Conservation (phyloP, 116 monocot species). For the Trichopus zeylanicus region DNA sequence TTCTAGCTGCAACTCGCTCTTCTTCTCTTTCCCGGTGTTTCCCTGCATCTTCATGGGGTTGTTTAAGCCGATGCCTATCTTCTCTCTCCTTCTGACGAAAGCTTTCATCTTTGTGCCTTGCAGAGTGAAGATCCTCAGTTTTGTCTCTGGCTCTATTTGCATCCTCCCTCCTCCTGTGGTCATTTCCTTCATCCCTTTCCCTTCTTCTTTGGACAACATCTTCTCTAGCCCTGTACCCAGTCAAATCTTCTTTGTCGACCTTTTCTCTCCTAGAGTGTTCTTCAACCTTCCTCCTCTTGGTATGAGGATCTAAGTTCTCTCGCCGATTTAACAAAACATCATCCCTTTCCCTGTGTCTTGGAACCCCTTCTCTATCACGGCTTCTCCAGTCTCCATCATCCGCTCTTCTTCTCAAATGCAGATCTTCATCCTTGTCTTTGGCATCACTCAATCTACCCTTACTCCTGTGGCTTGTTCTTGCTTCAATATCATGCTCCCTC, state of each 20-base stretch:
- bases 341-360: conserved; percentile 51
- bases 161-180: conserved; percentile 61
- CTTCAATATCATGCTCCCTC: conserved; percentile 34
- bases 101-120: conserved; percentile 62
- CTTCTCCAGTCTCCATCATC: conserved; percentile 66
- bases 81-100: conserved; percentile 65
- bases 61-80: conserved; percentile 57
- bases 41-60: conserved; percentile 43
- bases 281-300: conserved; percentile 63
- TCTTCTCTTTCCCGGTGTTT: conserved; percentile 63
- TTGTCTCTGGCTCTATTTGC: conserved; percentile 46
- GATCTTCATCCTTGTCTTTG: conserved; percentile 48
- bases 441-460: conserved; percentile 43
- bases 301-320: conserved; percentile 38
- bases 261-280: conserved; percentile 57
- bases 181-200: conserved; percentile 43
- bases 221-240: conserved; percentile 45
- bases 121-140: conserved; percentile 36
- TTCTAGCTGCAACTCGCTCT: conserved; percentile 23
- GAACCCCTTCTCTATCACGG: conserved; percentile 30
- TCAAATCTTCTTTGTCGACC: conserved; percentile 44
- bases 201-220: conserved; percentile 38
- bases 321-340: conserved; percentile 31
- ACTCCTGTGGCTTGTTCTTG: conserved; percentile 35
- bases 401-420: conserved; percentile 34